phyloP scores from a whole-genome alignment of 148 eudicot genomes.

The Beta vulgaris region DNA sequence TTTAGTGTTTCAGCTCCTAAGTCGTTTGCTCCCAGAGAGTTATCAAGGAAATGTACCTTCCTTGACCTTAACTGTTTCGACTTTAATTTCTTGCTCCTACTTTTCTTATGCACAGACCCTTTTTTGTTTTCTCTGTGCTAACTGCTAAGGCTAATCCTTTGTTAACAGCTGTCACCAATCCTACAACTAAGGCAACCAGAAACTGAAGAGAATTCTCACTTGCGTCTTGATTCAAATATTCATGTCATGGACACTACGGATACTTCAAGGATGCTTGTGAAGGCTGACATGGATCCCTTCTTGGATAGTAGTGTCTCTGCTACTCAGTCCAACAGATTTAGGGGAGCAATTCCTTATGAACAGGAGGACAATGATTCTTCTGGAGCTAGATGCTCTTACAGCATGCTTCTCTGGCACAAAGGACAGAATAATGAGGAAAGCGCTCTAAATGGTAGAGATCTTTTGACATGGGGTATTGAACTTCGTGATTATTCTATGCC shows the following conservation, averaged over 20 bases:
- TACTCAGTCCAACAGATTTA: constrained; percentile 17
- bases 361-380: constrained; percentile 25
- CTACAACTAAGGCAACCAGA: constrained; percentile 23
- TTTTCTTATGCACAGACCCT: neutral
- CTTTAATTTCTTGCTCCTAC: constrained; percentile 6
- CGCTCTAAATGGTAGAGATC: constrained; percentile 21
- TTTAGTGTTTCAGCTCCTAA: constrained; percentile 61
- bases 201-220: constrained; percentile 27
- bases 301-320: constrained; percentile 19
- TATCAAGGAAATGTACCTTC: constrained; percentile 43
- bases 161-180: constrained; percentile 37
- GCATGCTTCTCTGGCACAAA: constrained; percentile 28
- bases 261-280: constrained; percentile 24
- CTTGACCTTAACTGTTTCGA: neutral
- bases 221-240: constrained; percentile 22
- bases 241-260: constrained; percentile 25
- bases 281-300: constrained; percentile 18
- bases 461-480: constrained; percentile 23
- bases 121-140: constrained; percentile 5
- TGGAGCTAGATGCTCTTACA: constrained; percentile 19
- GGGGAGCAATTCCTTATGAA: constrained; percentile 27
- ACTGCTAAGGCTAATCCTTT: constrained; percentile 24
- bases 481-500: constrained; percentile 8
- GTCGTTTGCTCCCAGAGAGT: constrained; percentile 56
- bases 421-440: neutral